Conservation (phyloP, 805 yeast genomes). For the Cyberlindnera galapagoensis region DNA sequence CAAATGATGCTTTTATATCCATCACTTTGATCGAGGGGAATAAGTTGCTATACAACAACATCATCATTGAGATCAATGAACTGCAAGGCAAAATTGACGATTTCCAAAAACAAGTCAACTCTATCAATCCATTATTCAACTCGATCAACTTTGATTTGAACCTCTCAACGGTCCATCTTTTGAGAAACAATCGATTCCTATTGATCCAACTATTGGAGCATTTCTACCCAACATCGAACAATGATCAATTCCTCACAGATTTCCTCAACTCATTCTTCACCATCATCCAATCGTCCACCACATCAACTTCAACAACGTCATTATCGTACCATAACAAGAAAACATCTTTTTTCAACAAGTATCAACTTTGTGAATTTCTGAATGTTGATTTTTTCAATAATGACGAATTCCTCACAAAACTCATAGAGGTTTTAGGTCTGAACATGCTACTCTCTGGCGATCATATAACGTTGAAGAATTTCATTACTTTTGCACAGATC, state of each 20-base stretch:
- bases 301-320: conserved; percentile 18
- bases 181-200: conserved; percentile 15
- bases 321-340: conserved; percentile 14
- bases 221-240: conserved; percentile 12
- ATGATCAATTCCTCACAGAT: conserved; percentile 12
- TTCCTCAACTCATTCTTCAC: conserved; percentile 21
- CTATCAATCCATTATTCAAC: neutral
- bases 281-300: conserved; percentile 17
- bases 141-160: conserved; percentile 13
- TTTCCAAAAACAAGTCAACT: conserved; percentile 7
- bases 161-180: conserved; percentile 12
- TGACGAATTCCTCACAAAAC: conserved; percentile 15
- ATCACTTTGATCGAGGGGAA: conserved; percentile 5
- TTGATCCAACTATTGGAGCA: conserved; percentile 13
- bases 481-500: conserved; percentile 16
- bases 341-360: conserved; percentile 16
- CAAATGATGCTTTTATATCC: conserved; percentile 9
- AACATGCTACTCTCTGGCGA: conserved; percentile 15
- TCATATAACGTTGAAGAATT: conserved; percentile 11
- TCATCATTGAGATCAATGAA: conserved; percentile 10
- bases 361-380: conserved; percentile 16
- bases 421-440: conserved; percentile 18
- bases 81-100: conserved; percentile 9
- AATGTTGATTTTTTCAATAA: conserved; percentile 22
- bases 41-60: conserved; percentile 10